phyloP scores from a whole-genome alignment of 2,329 filamentous ascomycete species.

The Claviceps purpurea region DNA sequence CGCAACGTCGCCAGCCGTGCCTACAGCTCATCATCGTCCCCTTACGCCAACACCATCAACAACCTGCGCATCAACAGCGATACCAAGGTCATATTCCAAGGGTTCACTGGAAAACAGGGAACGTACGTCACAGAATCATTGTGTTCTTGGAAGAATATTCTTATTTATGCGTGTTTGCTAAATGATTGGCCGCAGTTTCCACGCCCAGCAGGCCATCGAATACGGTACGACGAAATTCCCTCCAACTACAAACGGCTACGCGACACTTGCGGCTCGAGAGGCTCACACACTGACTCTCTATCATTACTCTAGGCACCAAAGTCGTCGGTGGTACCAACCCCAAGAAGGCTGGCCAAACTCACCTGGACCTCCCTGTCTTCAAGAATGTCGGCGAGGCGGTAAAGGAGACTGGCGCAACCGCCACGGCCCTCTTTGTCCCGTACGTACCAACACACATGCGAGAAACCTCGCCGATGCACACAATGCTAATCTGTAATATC shows the following conservation, averaged over 20 bases:
- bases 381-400: constrained; percentile 77
- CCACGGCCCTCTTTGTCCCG: constrained; percentile 94
- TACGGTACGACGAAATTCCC: constrained; percentile 55
- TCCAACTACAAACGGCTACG: background rate
- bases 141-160: background rate
- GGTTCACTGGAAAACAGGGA: constrained; percentile 95
- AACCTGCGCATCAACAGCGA: constrained; percentile 89
- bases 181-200: constrained; percentile 53
- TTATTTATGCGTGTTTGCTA: background rate
- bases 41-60: constrained; percentile 59
- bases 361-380: constrained; percentile 89
- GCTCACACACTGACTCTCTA: constrained; percentile 12
- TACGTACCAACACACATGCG: constrained; percentile 30
- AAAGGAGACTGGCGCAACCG: constrained; percentile 79
- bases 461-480: constrained; percentile 3
- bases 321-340: constrained; percentile 97
- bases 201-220: constrained; percentile 93
- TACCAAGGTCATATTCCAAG: constrained; percentile 93
- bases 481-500: constrained; percentile 22
- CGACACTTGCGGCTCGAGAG: background rate
- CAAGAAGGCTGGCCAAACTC: constrained; percentile 87
- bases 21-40: constrained; percentile 48
- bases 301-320: constrained; percentile 58
- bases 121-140: constrained; percentile 44
- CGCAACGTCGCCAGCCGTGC: constrained; percentile 50